Base-by-base conservation (phyloP, 1,284 basidiomycete genomes). In the Boletus subluridellus region DNA sequence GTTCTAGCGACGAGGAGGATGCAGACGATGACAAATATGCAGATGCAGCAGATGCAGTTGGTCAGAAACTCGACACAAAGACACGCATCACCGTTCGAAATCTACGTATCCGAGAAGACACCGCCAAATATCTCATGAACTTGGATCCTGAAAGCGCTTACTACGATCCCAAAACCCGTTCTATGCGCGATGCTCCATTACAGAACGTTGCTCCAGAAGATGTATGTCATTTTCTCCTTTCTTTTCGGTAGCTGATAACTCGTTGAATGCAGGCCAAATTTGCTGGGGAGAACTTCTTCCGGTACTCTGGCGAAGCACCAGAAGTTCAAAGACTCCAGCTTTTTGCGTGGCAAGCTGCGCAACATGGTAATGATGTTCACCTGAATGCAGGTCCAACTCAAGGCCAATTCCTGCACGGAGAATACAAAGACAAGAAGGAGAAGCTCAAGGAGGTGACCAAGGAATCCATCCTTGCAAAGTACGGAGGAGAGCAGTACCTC, bases 131-230 rank as follows among this genome's bases (percentile, higher is more conserved):
- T 68, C 85, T 99, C 66, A 91, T 98, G 77, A 99, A 99, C 75
- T 77, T 99, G 73, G 94, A 98, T 74, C 90, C 92, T 5, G 88
- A 94, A 1, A 95, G 92, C 67, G 96, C 97, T 12, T 97, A 99
- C 79, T 99, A 99, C 72, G 97, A 99, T 71, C 97, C 97, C 51
- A 99, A 99, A 80, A 99, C 97, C 30, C 89, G 97, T 65, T 97
- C 96, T 4, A 99, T 99, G 97, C 91, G 97, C 74, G 96, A 99
- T 70, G 95, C 96, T 41, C 96, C 97, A 0, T 67, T 88, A 15
- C 85, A 85, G 66, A 84, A 87, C 64, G 78, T 93, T 37, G 78
- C 85, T 2, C 80, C 92, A 12, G 94, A 98, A 75, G 96, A 98
- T 71, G 90, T 94, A 69, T 60, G 87, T 57, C 24, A 2, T 3